Evolutionary conservation across 2,329 filamentous ascomycete species (phyloP).

Genomic region (Cadophora malorum): DNA sequence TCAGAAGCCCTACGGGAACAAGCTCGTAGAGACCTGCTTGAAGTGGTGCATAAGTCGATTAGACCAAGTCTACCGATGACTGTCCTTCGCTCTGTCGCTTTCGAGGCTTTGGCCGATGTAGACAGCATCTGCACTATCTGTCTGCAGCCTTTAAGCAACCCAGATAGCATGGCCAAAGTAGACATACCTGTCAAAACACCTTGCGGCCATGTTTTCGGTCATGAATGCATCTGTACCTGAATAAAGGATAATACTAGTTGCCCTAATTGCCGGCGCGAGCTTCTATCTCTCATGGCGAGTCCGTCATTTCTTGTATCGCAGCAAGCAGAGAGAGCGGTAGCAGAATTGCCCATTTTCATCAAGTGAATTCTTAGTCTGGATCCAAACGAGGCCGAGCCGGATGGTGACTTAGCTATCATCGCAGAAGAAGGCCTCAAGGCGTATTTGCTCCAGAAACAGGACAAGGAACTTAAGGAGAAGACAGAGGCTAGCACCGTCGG

Average conservation of each 20-base stretch:
- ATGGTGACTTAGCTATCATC: background rate
- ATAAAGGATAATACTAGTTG: background rate
- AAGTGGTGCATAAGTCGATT: background rate
- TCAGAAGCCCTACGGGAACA: background rate
- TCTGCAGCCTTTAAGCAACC: background rate
- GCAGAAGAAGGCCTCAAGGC: background rate
- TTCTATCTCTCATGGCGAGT: background rate
- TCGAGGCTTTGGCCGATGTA: background rate
- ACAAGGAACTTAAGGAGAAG: background rate
- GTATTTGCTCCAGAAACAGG: background rate
- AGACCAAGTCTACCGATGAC: background rate
- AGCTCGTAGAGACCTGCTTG: background rate
- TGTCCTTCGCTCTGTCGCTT: background rate
- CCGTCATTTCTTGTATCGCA: background rate
- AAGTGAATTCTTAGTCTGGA: background rate
- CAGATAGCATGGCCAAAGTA: background rate
- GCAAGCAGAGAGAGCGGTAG: background rate
- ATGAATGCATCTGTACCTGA: background rate
- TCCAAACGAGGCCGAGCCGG: background rate
- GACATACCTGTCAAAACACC: constrained; percentile 2
- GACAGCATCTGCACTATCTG: background rate
- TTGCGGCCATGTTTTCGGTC: background rate
- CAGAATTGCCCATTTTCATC: background rate
- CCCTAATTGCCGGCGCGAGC: background rate
- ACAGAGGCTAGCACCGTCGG: background rate